A percentile compares a stretch with the other conserved stretches of the same genome.
Conservation (phyloP, 1,284 basidiomycete species). For the Salmacisia buchloeana region DNA sequence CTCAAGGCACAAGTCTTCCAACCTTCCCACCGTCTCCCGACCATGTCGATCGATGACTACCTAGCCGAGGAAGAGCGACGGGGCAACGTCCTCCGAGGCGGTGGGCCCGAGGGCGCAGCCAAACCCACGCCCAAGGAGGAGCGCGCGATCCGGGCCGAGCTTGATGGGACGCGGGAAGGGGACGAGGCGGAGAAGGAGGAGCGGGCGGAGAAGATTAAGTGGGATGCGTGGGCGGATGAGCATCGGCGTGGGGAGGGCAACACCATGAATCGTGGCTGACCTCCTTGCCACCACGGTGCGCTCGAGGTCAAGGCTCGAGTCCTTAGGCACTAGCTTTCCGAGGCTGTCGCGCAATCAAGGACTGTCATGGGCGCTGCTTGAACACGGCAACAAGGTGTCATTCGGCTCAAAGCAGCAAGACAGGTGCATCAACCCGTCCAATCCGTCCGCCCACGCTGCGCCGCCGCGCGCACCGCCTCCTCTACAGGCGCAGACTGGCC, state of each 20-base stretch:
- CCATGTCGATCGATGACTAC: constrained; percentile 95
- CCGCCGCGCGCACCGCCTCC: constrained; percentile 51
- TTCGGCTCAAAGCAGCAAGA: too few species aligned
- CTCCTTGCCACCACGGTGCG: too few species aligned
- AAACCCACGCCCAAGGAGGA: constrained; percentile 59
- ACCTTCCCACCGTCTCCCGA: constrained; percentile 78
- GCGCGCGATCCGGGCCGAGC: constrained; percentile 54
- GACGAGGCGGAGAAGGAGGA: constrained; percentile 64
- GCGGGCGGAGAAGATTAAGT: constrained; percentile 53
- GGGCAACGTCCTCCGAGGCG: constrained; percentile 79
- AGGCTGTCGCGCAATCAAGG: too few species aligned
- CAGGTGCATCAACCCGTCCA: constrained; percentile 24
- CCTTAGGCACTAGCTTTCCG: too few species aligned
- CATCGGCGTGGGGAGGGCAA: constrained; percentile 81
- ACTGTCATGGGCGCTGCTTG: too few species aligned
- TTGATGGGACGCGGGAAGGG: constrained; percentile 70
- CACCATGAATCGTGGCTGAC: constrained; percentile 78
- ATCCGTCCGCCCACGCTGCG: constrained; percentile 56
- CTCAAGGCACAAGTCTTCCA: constrained; percentile 74
- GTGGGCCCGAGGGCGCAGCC: constrained; percentile 67
- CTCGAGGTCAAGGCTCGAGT: too few species aligned
- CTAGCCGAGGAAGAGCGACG: constrained; percentile 74
- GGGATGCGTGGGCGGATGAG: constrained; percentile 75
- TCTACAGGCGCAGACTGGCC: constrained; percentile 57
- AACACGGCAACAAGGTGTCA: too few species aligned